phyloP scores from a whole-genome alignment of 768 basidiomycete genomes.

The Pisolithus tinctorius region DNA sequence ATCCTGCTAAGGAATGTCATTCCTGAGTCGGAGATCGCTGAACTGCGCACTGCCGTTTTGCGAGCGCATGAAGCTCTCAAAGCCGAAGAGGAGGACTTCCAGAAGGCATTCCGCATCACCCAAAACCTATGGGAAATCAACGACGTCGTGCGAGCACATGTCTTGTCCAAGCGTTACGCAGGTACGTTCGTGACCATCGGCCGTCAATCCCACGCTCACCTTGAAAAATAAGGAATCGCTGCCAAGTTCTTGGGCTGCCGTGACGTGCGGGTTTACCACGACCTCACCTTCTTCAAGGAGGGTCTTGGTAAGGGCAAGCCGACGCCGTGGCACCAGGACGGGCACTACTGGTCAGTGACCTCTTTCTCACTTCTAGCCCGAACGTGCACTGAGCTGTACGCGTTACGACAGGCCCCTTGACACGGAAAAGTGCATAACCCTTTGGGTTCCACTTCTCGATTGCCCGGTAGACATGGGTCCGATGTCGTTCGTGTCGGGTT shows the following conservation, averaged over 20 bases:
- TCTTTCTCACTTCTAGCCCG: neutral
- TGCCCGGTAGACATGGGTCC: conserved; percentile 5
- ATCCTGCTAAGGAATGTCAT: neutral
- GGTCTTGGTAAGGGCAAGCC: conserved; percentile 1
- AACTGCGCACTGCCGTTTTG: conserved; percentile 2
- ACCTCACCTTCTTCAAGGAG: conserved; percentile 6
- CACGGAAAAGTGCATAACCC: conserved; percentile 5
- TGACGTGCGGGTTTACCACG: conserved; percentile 5
- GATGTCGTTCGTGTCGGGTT: conserved; percentile 6
- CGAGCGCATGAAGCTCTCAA: conserved; percentile 1
- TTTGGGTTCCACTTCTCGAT: conserved; percentile 4
- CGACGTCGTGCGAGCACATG: conserved; percentile 3
- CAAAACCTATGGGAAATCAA: conserved; percentile 5
- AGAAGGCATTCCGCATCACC: conserved; percentile 4
- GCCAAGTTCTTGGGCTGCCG: conserved; percentile 5
- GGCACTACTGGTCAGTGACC: conserved; percentile 1
- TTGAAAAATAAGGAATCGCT: neutral
- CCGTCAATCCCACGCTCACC: neutral
- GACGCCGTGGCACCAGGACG: conserved; percentile 1
- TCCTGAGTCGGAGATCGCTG: neutral
- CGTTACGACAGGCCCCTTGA: neutral
- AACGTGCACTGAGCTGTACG: neutral
- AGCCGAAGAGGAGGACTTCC: conserved; percentile 2
- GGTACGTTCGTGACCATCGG: neutral
- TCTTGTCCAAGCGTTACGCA: conserved; percentile 5